Conservation (phyloP, 31 red algal genomes). For the Asparagopsis taxiformis region DNA sequence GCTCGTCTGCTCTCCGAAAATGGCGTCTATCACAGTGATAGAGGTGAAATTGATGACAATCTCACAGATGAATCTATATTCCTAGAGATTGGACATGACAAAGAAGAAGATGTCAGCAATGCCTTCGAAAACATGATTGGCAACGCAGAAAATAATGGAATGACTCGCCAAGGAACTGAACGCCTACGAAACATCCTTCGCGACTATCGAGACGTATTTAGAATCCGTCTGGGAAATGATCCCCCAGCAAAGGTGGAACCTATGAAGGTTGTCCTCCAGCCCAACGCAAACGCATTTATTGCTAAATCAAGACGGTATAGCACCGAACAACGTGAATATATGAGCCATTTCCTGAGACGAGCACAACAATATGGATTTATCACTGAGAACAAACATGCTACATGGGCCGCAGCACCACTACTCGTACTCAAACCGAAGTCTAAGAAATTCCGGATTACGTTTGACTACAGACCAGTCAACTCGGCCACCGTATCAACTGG, state of each 20-base stretch:
- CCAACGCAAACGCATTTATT: not conserved
- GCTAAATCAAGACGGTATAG: not conserved
- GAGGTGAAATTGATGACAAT: not conserved
- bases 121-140: not conserved
- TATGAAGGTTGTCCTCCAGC: not conserved
- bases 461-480: not conserved
- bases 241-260: not conserved
- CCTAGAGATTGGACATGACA: not conserved
- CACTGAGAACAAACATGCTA: no score
- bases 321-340: no score
- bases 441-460: not conserved
- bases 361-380: no score
- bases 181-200: not conserved
- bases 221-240: not conserved
- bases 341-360: no score
- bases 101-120: not conserved
- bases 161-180: not conserved
- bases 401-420: no score
- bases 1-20: no score
- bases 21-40: conserved; percentile 1
- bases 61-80: not conserved
- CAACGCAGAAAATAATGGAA: not conserved
- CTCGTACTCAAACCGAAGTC: no score
- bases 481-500: not conserved
- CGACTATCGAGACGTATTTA: not conserved